Evolutionary conservation across 2,329 filamentous ascomycete species (phyloP), one percentile per base, ranked within the genome.

Genomic region (Trichoderma sp.): DNA sequence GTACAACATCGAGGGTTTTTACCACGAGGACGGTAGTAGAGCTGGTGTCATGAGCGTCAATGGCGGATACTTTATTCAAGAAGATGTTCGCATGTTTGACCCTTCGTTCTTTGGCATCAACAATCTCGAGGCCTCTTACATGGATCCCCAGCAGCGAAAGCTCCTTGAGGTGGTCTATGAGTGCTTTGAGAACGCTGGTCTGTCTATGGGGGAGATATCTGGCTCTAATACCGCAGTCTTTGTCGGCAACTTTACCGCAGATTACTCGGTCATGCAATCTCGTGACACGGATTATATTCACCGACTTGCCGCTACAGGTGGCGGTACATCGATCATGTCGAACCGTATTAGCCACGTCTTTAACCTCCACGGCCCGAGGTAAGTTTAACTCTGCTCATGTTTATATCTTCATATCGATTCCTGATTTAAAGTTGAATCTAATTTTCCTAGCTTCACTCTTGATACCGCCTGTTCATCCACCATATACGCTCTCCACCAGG

Each of bases 401-500:
- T 22, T 4, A 8, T 29, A 0, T 45, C 13, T 7, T 22, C 5
- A 8, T 29, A 0, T 45, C 13, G 17, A 13, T 45, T 2, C 0
- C 9, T 29, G 8, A 27, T 27, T 4, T 4, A 5, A 17, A 32
- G 10, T 7, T 8, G 2, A 17, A 12, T 52, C 39, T 50, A 2
- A 50, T n/a, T 52, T 6, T 10, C 6, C 19, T n/a, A 48, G 54
- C 32, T 61, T 69, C 27, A 69, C 68, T 12, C 37, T 64, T n/a
- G 60, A 66, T 15, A 80, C 78, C 2, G 79, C 77, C 2, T 81
- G 79, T 59, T 79, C 78, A 0, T 77, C 78, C 0, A 76, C 75
- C 1, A 70, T 79, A 32, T 76, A 77, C 27, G 65, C 61, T 12
- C 56, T 72, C 2, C 69, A 73, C 27, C 63, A 70, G 13, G 72